Percentiles rank a stretch among this genome's conserved stretches.
These are phyloP conservation scores for Austropuccinia psidii DNA, from an alignment of 1,284 basidiomycete genomes.

Conservation along the genomic window DNA sequence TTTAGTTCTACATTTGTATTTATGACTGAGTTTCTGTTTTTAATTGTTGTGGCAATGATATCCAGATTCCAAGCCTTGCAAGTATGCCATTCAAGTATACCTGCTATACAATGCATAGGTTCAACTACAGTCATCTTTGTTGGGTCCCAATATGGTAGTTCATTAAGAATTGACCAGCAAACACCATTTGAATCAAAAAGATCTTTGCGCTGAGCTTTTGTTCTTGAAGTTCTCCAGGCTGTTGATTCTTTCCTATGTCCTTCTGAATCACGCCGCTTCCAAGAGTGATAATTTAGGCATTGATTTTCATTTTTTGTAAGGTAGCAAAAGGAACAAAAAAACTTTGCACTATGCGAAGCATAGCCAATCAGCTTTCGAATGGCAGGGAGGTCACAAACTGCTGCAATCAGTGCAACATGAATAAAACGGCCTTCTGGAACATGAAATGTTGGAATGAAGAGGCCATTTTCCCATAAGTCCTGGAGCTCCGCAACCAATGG, in stretches of 20 bases:
- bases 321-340: constrained; percentile 29
- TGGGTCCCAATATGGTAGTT: constrained; percentile 27
- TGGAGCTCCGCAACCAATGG: constrained; percentile 12
- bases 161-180: constrained; percentile 17
- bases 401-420: constrained; percentile 12
- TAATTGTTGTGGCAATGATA: neutral
- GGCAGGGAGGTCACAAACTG: constrained; percentile 23
- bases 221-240: constrained; percentile 8
- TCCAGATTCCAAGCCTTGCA: constrained; percentile 11
- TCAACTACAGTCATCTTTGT: constrained; percentile 26
- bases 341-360: constrained; percentile 20
- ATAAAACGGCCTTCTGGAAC: neutral
- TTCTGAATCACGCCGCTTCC: neutral
- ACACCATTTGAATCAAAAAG: neutral
- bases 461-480: constrained; percentile 2
- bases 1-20: neutral
- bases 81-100: constrained; percentile 20
- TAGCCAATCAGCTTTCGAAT: constrained; percentile 27
- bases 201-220: neutral
- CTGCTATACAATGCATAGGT: constrained; percentile 26
- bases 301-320: constrained; percentile 1
- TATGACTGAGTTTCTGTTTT: neutral
- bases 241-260: constrained; percentile 15
- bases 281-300: neutral
- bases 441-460: neutral